Conservation (phyloP, 164 flowering plant species). For the Protea cynaroides region DNA sequence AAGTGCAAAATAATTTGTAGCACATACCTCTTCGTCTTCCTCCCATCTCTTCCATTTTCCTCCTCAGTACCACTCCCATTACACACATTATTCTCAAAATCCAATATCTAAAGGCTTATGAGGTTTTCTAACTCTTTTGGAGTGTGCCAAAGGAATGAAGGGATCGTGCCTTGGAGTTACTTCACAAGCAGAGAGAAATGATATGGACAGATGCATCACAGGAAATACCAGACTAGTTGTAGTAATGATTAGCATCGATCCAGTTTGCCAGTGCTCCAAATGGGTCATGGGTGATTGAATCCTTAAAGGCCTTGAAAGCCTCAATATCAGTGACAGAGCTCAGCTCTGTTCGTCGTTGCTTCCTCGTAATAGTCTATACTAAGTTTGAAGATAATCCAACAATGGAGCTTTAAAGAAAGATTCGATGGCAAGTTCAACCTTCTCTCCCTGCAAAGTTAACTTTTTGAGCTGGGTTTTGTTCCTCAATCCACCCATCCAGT, state of each 20-base stretch:
- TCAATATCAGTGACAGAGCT: background rate
- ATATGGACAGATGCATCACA: constrained; percentile 38
- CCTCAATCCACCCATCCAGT: too few species aligned
- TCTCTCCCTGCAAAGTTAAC: too few species aligned
- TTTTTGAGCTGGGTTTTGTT: too few species aligned
- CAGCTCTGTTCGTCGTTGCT: background rate
- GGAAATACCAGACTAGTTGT: constrained; percentile 67
- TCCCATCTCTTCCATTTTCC: too few species aligned
- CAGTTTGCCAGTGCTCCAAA: background rate
- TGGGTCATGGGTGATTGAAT: background rate
- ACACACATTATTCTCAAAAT: too few species aligned
- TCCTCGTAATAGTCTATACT: background rate
- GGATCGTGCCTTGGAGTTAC: constrained; percentile 55
- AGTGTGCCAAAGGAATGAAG: constrained; percentile 51
- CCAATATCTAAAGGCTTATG: too few species aligned
- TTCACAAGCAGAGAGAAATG: constrained; percentile 39
- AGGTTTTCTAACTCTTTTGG: too few species aligned
- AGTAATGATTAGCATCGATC: constrained; percentile 7
- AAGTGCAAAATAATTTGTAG: too few species aligned
- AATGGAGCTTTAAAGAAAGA: background rate
- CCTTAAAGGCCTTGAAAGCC: background rate
- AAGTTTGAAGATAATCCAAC: background rate
- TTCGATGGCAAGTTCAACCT: background rate
- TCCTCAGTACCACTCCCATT: too few species aligned
- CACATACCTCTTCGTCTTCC: too few species aligned